Conservation (phyloP, 257 asterid species). For the Prunella vulgaris region DNA sequence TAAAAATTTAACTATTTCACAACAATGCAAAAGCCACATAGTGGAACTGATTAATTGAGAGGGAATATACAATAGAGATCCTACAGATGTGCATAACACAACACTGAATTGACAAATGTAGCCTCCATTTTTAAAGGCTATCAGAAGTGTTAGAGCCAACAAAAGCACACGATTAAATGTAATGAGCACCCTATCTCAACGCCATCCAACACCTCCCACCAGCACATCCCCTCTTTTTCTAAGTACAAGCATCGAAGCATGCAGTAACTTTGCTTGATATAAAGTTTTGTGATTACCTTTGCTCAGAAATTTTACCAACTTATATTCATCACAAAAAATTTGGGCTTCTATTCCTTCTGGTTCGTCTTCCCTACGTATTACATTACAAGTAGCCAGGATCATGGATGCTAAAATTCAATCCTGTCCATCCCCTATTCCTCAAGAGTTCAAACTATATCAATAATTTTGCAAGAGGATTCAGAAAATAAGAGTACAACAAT, state of each 20-base stretch:
- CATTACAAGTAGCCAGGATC: not conserved
- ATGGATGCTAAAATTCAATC: not conserved
- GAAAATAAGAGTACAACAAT: not conserved
- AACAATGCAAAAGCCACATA: not conserved
- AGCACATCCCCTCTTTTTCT: no score
- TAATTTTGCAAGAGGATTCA: not conserved
- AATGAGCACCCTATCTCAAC: not conserved
- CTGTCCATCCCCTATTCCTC: not conserved
- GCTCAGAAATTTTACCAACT: not conserved
- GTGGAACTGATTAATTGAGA: conserved; percentile 6
- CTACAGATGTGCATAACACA: not conserved
- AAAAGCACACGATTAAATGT: not conserved
- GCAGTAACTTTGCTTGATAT: not conserved
- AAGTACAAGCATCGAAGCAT: not conserved
- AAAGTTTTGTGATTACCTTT: not conserved
- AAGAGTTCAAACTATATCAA: not conserved
- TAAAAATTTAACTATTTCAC: not conserved
- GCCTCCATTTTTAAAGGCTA: not conserved
- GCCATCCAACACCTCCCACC: not conserved
- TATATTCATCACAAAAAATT: not conserved
- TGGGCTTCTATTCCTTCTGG: not conserved
- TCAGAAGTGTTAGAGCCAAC: not conserved
- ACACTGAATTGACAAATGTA: not conserved
- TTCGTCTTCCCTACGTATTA: not conserved
- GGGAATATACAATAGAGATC: not conserved